A percentile compares a stretch with the other conserved stretches of the same genome.
phyloP scores from a whole-genome alignment of 2,329 filamentous ascomycete species.

The Talaromyces islandicus region DNA sequence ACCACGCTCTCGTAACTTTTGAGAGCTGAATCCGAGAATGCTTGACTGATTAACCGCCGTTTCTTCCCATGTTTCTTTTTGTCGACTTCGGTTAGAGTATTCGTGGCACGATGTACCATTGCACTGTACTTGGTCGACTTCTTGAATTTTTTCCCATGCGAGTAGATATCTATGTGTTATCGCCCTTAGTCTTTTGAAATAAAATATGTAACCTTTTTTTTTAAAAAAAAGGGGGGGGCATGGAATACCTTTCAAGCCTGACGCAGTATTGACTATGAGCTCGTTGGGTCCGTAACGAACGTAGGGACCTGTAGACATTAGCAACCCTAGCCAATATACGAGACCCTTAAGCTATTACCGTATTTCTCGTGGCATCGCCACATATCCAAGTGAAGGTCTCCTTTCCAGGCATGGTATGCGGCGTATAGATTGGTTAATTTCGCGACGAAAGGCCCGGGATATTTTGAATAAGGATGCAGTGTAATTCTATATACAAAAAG shows the following conservation, averaged over 20 bases:
- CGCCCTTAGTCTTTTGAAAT: too few relatives aligned
- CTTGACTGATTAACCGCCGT: slow-evolving; percentile 15
- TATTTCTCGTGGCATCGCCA: slow-evolving; percentile 23
- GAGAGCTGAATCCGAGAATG: slow-evolving; percentile 18
- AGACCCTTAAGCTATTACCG: slow-evolving; percentile 13
- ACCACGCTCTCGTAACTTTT: slow-evolving; percentile 15
- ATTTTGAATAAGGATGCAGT: slow-evolving; percentile 56
- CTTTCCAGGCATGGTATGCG: slow-evolving; percentile 19
- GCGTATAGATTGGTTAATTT: slow-evolving; percentile 51
- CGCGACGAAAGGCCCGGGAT: slow-evolving; percentile 59
- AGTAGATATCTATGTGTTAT: slow-evolving; percentile 35
- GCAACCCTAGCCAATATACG: not conserved
- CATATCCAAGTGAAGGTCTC: slow-evolving; percentile 23
- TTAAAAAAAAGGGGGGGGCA: not conserved
- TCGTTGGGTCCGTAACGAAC: slow-evolving; percentile 22
- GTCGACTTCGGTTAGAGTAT: slow-evolving; percentile 16
- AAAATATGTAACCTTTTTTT: not conserved
- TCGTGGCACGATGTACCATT: slow-evolving; percentile 33
- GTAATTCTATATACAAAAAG: not conserved
- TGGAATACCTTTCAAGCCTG: slow-evolving; percentile 15
- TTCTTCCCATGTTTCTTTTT: slow-evolving; percentile 16
- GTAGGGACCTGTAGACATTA: slow-evolving; percentile 12
- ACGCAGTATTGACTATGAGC: slow-evolving; percentile 15
- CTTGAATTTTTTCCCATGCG: slow-evolving; percentile 41
- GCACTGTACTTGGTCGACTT: slow-evolving; percentile 46